Base-by-base conservation (phyloP, 108 stramenopile species). In the Mediolabrus comicus region DNA sequence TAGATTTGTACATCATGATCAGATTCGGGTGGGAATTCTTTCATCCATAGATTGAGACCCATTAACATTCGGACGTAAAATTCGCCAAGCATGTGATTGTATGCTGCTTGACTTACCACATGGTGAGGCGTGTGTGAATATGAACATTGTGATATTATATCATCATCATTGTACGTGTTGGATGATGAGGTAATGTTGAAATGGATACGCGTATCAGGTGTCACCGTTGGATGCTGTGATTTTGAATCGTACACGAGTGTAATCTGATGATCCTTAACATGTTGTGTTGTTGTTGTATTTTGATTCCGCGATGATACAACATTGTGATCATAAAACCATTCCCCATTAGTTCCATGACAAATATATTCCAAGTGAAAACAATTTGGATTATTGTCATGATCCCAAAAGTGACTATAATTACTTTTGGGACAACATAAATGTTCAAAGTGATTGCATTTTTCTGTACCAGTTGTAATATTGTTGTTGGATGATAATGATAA, bases 81-180 rank as follows among this genome's bases (percentile, higher is more conserved):
- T 41, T 81, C 80, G 6, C 80, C 80, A 38, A 81, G 67, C 80
- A 81, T 81, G 22, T 81, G 59, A 67, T 81, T 81, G 49, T 41
- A 78, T 30, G 65, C 64, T 13, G 76, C 73, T 24, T 81, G 80
- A 27, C 67, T 34, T 11, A 81, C 71, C 39, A 81, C 31, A 35
- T 81, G 80, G 35, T 49, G 46, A 22, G 46, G 46, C 14, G 54
- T 39, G 22, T 64, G 70, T 39, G 71, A 72, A 19, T 70, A 59
- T 16, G 75, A 58, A 9, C 59, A 59, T 12, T 62, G 33, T 39
- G 71, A 76, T 14, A 24, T 27, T n/a, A n/a, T n/a, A n/a, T n/a
- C n/a, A 12, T 28, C 56, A 1, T 22, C 56, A 19, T 19, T n/a
- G 46, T 49, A 49, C 5, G 8, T 22, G 2, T 17, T 9, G 5